Percentiles rank a stretch among this genome's conserved stretches.
phyloP scores from a whole-genome alignment of 2,329 filamentous ascomycete genomes.

The Xenosphaeropsis pyriputrescens region DNA sequence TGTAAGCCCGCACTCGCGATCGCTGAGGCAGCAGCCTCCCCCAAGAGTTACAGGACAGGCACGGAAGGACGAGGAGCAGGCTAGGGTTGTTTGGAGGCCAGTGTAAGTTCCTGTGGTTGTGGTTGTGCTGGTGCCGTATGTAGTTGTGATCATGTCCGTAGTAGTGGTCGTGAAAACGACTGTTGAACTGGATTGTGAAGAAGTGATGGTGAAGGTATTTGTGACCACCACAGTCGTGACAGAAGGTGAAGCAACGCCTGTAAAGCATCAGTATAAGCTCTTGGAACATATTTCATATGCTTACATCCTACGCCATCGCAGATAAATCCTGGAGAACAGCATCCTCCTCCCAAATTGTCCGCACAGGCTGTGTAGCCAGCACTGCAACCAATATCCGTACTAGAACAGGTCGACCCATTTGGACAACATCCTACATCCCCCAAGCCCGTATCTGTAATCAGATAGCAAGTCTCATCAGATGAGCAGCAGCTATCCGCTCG shows the following conservation, averaged over 20 bases:
- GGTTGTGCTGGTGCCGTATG: slow-evolving; percentile 2
- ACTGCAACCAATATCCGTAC: slow-evolving; percentile 45
- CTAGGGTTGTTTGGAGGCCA: slow-evolving; percentile 5
- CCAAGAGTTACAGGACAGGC: slow-evolving; percentile 13
- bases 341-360: slow-evolving; percentile 53
- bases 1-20: slow-evolving; percentile 15
- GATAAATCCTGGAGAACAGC: slow-evolving; percentile 57
- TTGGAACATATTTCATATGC: slow-evolving; percentile 15
- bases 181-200: not conserved
- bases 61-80: slow-evolving; percentile 8
- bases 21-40: slow-evolving; percentile 17
- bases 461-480: slow-evolving; percentile 49
- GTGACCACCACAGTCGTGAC: not conserved
- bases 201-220: slow-evolving; percentile 1
- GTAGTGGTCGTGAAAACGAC: slow-evolving; percentile 1
- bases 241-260: too few species aligned
- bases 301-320: slow-evolving; percentile 58
- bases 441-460: slow-evolving; percentile 43
- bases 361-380: slow-evolving; percentile 50
- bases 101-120: slow-evolving; percentile 5
- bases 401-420: slow-evolving; percentile 44
- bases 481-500: slow-evolving; percentile 61
- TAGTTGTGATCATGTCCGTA: slow-evolving; percentile 2
- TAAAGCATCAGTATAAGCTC: too few species aligned
- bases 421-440: slow-evolving; percentile 68